These are phyloP conservation scores for Penicillium pulvis DNA, from an alignment of 495 filamentous ascomycete genomes.

Conservation along the genomic window DNA sequence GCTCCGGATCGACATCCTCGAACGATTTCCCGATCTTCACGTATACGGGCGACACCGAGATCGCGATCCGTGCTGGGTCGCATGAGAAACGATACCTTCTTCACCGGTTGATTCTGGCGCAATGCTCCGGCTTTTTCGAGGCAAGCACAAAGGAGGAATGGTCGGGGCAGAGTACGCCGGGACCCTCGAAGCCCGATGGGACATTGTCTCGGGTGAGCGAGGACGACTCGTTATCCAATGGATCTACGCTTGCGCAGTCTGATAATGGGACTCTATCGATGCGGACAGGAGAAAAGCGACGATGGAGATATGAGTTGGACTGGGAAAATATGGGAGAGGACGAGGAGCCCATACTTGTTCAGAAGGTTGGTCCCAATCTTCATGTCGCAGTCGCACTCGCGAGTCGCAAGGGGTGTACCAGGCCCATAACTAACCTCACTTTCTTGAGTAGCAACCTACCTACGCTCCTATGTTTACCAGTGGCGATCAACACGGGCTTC, in stretches of 20 bases:
- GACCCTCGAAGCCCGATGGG: slow-evolving; percentile 33
- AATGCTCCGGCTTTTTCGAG: slow-evolving; percentile 92
- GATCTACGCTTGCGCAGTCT: slow-evolving; percentile 43
- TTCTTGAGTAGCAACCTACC: slow-evolving; percentile 38
- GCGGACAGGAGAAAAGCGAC: slow-evolving; percentile 51
- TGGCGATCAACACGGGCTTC: slow-evolving; percentile 47
- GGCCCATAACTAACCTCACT: slow-evolving; percentile 12
- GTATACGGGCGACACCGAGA: slow-evolving; percentile 88
- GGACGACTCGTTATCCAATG: slow-evolving; percentile 49
- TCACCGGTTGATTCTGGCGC: slow-evolving; percentile 78
- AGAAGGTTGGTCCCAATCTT: slow-evolving; percentile 57
- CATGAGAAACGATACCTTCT: slow-evolving; percentile 83
- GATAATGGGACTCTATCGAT: slow-evolving; percentile 35
- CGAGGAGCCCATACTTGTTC: slow-evolving; percentile 85
- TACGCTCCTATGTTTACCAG: slow-evolving; percentile 50
- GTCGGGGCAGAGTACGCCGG: slow-evolving; percentile 54
- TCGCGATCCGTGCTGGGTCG: slow-evolving; percentile 69
- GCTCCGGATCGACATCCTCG: slow-evolving; percentile 67
- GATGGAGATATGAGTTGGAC: slow-evolving; percentile 88
- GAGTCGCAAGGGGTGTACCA: slow-evolving; percentile 2
- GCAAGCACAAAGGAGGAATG: slow-evolving; percentile 85
- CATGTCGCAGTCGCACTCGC: not conserved
- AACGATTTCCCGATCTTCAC: slow-evolving; percentile 93
- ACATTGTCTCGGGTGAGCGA: slow-evolving; percentile 60
- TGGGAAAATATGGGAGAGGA: slow-evolving; percentile 68